Evolutionary conservation across 805 yeast genomes (phyloP), one percentile per base, ranked within the genome.

Genomic region (Clavispora vitiphila): DNA sequence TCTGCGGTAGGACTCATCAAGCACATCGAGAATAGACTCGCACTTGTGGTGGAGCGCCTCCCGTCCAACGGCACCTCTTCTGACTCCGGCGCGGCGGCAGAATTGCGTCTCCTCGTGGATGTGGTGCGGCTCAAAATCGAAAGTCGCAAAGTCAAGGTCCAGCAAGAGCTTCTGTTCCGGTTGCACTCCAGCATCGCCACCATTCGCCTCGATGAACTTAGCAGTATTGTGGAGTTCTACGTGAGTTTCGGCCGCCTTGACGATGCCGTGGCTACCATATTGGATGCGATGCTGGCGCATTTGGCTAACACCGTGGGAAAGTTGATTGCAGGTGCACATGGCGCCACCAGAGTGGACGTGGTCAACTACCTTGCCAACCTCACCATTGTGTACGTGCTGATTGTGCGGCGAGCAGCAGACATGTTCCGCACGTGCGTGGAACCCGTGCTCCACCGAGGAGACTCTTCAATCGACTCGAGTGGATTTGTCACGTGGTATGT

Each of bases 401-500:
- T 68, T 43, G 60, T 48, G 49, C 48, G 51, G 24, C 69, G 77
- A 34, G 79, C 95, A 0, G 77, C 80, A 11, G 54, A 64, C 14
- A 66, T 76, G 25, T 86, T 74, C 64, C 70, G 71, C 38, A 60
- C 66, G 20, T 72, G 83, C 39, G 84, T 77, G 61, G 70, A 65
- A 22, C 55, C 57, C 1, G 51, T 67, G 3, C 44, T 68, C 32
- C 55, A 56, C 36, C 51, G 62, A 10, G 54, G 57, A 39, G 57
- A 53, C 36, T 53, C 48, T 11, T 44, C 46, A 5, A 60, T 58
- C 8, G 61, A 60, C 34, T 71, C 83, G 8, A 46, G 53, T 36
- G 50, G 50, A n/a, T 66, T 88, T 14, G 82, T 87, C n/a, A 79
- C 81, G 47, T 88, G 96, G 96, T 76, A 83, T 25, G 76, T 77